Evolutionary conservation across 1,284 basidiomycete genomes (phyloP).

Genomic region (Ustilago sp.): DNA sequence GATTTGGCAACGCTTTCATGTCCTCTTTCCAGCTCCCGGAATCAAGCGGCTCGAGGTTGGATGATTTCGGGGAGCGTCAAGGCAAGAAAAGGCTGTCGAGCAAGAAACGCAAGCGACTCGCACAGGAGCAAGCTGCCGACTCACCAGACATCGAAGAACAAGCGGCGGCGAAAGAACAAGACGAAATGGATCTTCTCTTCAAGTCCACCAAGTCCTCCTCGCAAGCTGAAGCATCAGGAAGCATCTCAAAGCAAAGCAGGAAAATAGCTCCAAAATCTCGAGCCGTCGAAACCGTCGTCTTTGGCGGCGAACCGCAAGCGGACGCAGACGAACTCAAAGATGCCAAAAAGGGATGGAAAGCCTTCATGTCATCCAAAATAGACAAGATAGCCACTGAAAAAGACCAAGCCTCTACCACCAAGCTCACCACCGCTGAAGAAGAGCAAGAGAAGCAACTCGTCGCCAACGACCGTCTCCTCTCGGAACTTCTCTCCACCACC

Average conservation of each 20-base stretch:
- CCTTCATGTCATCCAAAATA: conserved; percentile 57
- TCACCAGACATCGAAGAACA: background rate
- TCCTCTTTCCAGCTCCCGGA: conserved; percentile 36
- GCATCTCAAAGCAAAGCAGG: conserved; percentile 12
- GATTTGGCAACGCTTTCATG: conserved; percentile 43
- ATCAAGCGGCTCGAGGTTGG: background rate
- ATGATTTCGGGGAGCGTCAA: background rate
- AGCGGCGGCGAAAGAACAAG: conserved; percentile 16
- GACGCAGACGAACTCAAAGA: conserved; percentile 32
- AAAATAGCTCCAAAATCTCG: conserved; percentile 29
- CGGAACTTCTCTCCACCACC: conserved; percentile 64
- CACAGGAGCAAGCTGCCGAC: conserved; percentile 16
- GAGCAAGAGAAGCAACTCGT: conserved; percentile 60
- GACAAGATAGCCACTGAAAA: conserved; percentile 45
- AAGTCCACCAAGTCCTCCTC: conserved; percentile 11
- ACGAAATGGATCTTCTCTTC: conserved; percentile 43
- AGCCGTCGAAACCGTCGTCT: conserved; percentile 43
- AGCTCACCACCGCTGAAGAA: conserved; percentile 37
- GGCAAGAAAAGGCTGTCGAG: conserved; percentile 25
- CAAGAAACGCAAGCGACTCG: conserved; percentile 41
- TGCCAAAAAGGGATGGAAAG: conserved; percentile 51
- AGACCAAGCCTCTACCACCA: conserved; percentile 14
- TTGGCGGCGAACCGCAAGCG: conserved; percentile 30
- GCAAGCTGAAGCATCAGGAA: background rate
- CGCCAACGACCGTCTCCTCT: conserved; percentile 64